Evolutionary conservation across 2,329 filamentous ascomycete species (phyloP).

Genomic region (Cadophora sp.): DNA sequence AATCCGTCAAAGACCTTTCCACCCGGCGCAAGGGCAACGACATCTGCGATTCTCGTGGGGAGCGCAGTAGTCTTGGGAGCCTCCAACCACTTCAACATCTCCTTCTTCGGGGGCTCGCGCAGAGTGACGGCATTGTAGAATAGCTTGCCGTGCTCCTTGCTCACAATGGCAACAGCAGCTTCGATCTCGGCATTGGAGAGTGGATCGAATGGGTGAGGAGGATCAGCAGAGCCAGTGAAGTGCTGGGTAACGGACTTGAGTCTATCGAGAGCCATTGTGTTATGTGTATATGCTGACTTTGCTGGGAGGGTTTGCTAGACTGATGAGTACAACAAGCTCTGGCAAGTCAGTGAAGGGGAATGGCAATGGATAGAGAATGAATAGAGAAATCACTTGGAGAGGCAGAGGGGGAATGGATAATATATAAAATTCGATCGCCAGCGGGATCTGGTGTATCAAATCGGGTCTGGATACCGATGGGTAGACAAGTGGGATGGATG

Average conservation of each 20-base stretch:
- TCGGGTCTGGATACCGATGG: constrained; percentile 36
- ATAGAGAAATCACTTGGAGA: constrained; percentile 2
- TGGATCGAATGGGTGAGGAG: constrained; percentile 79
- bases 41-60: constrained; percentile 77
- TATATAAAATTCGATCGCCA: constrained; percentile 21
- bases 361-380: not conserved
- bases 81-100: constrained; percentile 82
- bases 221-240: constrained; percentile 59
- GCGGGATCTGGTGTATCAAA: constrained; percentile 43
- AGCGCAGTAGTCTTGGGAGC: constrained; percentile 64
- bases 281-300: not conserved
- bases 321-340: constrained; percentile 2
- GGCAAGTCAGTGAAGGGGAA: not conserved
- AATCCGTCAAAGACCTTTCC: constrained; percentile 85
- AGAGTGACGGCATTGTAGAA: constrained; percentile 88
- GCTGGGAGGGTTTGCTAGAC: constrained; percentile 8
- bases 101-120: constrained; percentile 83
- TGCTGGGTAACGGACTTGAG: constrained; percentile 69
- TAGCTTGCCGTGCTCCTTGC: constrained; percentile 72
- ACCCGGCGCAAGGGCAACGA: constrained; percentile 80
- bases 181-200: constrained; percentile 77
- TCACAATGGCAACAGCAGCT: constrained; percentile 70
- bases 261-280: constrained; percentile 66
- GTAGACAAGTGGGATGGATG: constrained; percentile 30
- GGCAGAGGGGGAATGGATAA: constrained; percentile 29